A percentile compares a stretch with the other conserved stretches of the same genome.
phyloP scores from a whole-genome alignment of 2,329 filamentous ascomycete species.

The Ceratocystis cacaofunesta region DNA sequence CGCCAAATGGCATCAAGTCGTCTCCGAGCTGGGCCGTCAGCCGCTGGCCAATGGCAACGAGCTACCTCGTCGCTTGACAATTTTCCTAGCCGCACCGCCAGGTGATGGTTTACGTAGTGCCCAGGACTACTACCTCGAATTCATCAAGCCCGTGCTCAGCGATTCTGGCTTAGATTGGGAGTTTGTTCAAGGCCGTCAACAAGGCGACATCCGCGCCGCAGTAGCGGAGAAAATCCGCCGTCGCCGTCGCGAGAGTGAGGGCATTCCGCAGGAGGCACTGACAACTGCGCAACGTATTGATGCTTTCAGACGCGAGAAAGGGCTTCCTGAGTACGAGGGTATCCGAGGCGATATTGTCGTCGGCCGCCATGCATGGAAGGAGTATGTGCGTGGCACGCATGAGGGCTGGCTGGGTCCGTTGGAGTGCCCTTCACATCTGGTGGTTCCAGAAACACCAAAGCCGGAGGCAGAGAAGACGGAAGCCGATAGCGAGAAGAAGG shows the following conservation, averaged over 20 bases:
- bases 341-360: constrained; percentile 74
- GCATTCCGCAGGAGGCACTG: constrained; percentile 34
- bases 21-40: constrained; percentile 70
- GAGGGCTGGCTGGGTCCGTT: constrained; percentile 92
- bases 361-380: constrained; percentile 90
- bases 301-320: constrained; percentile 47
- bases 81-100: constrained; percentile 75
- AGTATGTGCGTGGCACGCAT: constrained; percentile 83
- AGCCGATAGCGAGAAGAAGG: constrained; percentile 33
- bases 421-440: constrained; percentile 38
- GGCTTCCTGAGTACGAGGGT: constrained; percentile 57
- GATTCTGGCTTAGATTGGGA: constrained; percentile 90
- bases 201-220: constrained; percentile 82
- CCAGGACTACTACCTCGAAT: constrained; percentile 93
- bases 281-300: constrained; percentile 42
- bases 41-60: constrained; percentile 51
- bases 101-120: constrained; percentile 69
- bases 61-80: constrained; percentile 69
- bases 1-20: constrained; percentile 70
- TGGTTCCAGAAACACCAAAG: constrained; percentile 20
- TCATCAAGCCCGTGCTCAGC: constrained; percentile 83
- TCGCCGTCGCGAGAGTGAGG: constrained; percentile 43
- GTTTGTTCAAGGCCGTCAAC: constrained; percentile 77
- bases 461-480: constrained; percentile 20
- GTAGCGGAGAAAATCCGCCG: constrained; percentile 77